Evolutionary conservation across 1,284 basidiomycete species (phyloP).

Genomic region (Neonothopanus nambi): DNA sequence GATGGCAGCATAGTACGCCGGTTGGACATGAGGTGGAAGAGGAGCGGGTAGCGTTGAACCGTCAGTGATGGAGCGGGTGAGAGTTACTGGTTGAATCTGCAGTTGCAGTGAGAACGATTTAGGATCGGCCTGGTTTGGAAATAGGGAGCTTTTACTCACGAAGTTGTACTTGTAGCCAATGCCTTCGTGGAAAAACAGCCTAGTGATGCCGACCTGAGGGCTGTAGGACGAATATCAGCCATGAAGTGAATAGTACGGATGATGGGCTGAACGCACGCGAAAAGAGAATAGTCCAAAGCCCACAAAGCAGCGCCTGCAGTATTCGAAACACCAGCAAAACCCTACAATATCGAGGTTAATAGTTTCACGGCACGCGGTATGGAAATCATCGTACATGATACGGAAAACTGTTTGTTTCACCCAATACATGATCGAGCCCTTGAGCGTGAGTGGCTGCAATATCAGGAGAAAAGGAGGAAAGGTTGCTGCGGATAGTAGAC

Average conservation of each 20-base stretch:
- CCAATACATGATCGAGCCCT: constrained; percentile 60
- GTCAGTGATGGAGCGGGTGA: constrained; percentile 21
- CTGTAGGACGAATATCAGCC: constrained; percentile 1
- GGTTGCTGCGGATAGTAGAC: constrained; percentile 54
- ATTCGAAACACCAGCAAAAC: constrained; percentile 68
- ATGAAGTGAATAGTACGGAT: background rate
- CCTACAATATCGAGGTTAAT: constrained; percentile 28
- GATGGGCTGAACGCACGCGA: constrained; percentile 33
- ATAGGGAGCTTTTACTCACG: constrained; percentile 10
- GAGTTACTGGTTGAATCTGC: constrained; percentile 26
- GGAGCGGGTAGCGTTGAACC: constrained; percentile 20
- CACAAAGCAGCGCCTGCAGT: constrained; percentile 70
- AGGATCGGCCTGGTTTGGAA: background rate
- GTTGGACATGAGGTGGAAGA: constrained; percentile 25
- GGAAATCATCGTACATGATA: constrained; percentile 38
- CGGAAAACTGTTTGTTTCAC: constrained; percentile 56
- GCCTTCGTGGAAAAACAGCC: constrained; percentile 26
- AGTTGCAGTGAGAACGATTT: background rate
- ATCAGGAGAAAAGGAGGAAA: constrained; percentile 50
- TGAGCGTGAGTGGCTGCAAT: constrained; percentile 44
- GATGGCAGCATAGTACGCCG: constrained; percentile 24
- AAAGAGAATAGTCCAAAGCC: constrained; percentile 66
- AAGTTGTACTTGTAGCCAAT: constrained; percentile 29
- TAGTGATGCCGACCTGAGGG: constrained; percentile 21
- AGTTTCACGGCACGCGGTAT: background rate